phyloP scores from a whole-genome alignment of 202 grass and related monocot species.

The Brachypodium distachyon region DNA sequence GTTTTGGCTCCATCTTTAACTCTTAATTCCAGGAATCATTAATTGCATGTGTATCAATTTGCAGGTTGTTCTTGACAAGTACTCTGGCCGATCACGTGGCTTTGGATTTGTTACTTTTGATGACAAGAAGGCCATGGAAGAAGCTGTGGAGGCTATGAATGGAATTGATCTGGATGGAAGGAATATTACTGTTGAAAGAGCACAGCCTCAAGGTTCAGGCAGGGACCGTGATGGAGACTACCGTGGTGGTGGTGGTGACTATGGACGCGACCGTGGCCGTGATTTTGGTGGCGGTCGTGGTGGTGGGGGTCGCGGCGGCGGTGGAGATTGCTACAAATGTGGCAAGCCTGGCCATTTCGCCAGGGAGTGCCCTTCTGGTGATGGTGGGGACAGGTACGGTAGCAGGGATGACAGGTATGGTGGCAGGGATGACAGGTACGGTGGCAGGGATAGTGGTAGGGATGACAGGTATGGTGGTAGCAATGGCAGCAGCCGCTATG shows the following conservation, averaged over 20 bases:
- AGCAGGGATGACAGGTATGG: conserved; percentile 46
- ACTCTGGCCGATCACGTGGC: conserved; percentile 45
- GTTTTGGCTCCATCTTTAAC: background rate
- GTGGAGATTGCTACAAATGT: conserved; percentile 49
- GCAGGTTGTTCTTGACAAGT: conserved; percentile 51
- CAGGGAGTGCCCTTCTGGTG: conserved; percentile 56
- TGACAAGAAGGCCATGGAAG: conserved; percentile 47
- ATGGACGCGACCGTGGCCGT: conserved; percentile 12
- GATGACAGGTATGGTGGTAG: conserved; percentile 43
- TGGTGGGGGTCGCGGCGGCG: conserved; percentile 22
- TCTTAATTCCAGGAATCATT: background rate
- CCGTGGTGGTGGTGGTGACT: conserved; percentile 13
- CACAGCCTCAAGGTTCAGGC: conserved; percentile 31
- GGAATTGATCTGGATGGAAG: conserved; percentile 40
- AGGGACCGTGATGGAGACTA: conserved; percentile 36
- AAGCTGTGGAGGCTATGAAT: conserved; percentile 55
- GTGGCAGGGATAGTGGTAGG: conserved; percentile 15
- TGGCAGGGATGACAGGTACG: conserved; percentile 38
- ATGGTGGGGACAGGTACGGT: conserved; percentile 44
- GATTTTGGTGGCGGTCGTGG: conserved; percentile 28
- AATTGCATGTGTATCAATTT: background rate
- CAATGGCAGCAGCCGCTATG: conserved; percentile 30
- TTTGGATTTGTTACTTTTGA: conserved; percentile 57
- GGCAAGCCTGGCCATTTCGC: conserved; percentile 56
- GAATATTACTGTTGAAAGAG: conserved; percentile 44